These are phyloP conservation scores for Rhizoclosmatium globosum DNA, from an alignment of 192 early-diverging fungal genomes.

Conservation along the genomic window DNA sequence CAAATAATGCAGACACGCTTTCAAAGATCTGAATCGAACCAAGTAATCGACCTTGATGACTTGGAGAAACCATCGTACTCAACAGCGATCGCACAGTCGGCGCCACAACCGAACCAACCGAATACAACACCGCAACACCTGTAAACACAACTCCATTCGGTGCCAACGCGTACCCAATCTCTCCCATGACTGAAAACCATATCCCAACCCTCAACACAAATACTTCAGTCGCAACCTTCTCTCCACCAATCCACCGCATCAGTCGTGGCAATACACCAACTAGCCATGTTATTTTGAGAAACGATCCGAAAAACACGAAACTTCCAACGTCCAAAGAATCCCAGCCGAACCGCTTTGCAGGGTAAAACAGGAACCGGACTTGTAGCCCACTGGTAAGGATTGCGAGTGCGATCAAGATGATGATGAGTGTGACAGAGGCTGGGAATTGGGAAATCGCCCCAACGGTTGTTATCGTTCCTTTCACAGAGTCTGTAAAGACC, in stretches of 20 bases:
- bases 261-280: not conserved
- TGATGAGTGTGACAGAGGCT: conserved; percentile 1
- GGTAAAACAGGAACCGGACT: conserved; percentile 21
- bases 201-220: not conserved
- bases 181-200: not conserved
- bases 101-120: not conserved
- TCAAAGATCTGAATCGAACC: not conserved
- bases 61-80: conserved; percentile 1
- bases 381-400: not conserved
- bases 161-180: not conserved
- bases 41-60: conserved; percentile 19
- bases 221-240: not conserved
- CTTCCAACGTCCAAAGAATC: conserved; percentile 4
- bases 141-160: not conserved
- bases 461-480: not conserved
- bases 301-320: not conserved
- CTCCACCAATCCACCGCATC: not conserved
- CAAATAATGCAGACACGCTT: not conserved
- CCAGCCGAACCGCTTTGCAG: conserved; percentile 23
- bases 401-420: not conserved
- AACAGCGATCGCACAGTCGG: conserved; percentile 9
- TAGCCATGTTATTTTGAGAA: not conserved
- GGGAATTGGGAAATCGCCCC: not conserved
- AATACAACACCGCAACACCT: not conserved
- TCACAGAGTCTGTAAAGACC: conserved; percentile 4